Conservation (phyloP, 1,284 basidiomycete species). For the Taiwanofungus camphoratus region DNA sequence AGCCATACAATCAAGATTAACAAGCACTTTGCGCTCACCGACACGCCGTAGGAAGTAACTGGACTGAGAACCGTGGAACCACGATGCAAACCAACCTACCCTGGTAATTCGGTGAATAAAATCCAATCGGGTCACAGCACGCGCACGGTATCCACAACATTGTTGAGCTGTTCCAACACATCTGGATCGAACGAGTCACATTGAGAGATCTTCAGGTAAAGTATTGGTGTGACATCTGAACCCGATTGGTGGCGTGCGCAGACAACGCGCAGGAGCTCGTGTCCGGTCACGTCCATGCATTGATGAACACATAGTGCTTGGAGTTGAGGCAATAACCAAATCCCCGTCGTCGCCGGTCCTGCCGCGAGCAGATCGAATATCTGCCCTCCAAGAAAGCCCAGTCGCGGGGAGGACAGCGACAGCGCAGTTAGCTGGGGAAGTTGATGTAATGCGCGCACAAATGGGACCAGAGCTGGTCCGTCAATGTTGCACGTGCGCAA, state of each 20-base stretch:
- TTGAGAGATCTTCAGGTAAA: constrained; percentile 24
- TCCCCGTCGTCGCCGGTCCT: constrained; percentile 15
- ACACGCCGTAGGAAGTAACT: no score
- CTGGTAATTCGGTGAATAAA: no score
- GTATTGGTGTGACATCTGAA: constrained; percentile 16
- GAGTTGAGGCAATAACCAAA: constrained; percentile 28
- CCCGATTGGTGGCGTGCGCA: constrained; percentile 18
- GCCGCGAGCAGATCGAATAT: constrained; percentile 28
- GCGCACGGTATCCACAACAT: constrained; percentile 21
- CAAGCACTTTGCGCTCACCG: no score
- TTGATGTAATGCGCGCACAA: constrained; percentile 27
- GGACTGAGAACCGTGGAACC: no score
- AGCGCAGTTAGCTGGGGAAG: constrained; percentile 28
- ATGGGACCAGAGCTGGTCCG: constrained; percentile 26
- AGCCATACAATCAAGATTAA: no score
- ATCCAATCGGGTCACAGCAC: no score
- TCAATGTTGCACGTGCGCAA: constrained; percentile 27
- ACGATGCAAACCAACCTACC: no score
- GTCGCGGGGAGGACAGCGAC: constrained; percentile 24
- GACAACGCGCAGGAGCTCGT: constrained; percentile 28
- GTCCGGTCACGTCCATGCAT: constrained; percentile 28
- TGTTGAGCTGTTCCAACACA: constrained; percentile 19
- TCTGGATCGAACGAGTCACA: constrained; percentile 25
- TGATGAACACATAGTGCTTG: constrained; percentile 27
- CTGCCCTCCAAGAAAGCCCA: constrained; percentile 22